These are phyloP conservation scores for Helianthus tuberosus DNA, from an alignment of 129 eudicot species.

Conservation along the genomic window DNA sequence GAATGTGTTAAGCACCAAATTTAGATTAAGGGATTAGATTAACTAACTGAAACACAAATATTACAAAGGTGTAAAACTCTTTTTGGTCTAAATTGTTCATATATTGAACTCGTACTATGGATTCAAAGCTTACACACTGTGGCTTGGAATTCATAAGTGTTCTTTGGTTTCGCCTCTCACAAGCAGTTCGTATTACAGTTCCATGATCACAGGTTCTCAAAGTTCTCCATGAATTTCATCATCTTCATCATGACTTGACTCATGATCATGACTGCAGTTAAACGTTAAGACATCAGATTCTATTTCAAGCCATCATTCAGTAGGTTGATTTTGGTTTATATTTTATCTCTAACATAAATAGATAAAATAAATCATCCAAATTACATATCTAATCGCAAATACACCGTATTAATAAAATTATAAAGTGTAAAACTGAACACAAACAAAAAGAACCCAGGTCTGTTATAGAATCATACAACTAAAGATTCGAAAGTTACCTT, in stretches of 20 bases:
- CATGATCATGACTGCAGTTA: constrained; percentile 29
- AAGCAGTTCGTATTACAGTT: constrained; percentile 4
- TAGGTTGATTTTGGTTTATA: not conserved
- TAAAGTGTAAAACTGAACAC: not conserved
- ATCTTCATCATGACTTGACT: constrained; percentile 34
- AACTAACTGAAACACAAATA: not conserved
- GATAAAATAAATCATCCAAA: not conserved
- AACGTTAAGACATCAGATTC: constrained; percentile 12
- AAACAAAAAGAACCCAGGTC: not conserved
- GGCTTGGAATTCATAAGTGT: constrained; percentile 10
- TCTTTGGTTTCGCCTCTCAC: constrained; percentile 9
- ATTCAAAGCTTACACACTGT: constrained; percentile 19
- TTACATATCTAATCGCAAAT: not conserved
- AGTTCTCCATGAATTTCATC: constrained; percentile 46
- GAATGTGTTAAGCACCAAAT: not conserved
- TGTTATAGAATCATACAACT: not conserved
- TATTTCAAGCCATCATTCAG: not conserved
- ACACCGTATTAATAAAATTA: not conserved
- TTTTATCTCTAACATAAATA: not conserved
- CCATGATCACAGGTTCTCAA: constrained; percentile 27
- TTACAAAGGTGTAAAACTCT: not conserved
- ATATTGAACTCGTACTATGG: constrained; percentile 1
- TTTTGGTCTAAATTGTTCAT: not conserved
- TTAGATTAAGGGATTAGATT: not conserved
- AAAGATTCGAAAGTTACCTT: constrained; percentile 53